Evolutionary conservation across 768 basidiomycete genomes (phyloP).

Genomic region (Pulveroboletus ravenelii): DNA sequence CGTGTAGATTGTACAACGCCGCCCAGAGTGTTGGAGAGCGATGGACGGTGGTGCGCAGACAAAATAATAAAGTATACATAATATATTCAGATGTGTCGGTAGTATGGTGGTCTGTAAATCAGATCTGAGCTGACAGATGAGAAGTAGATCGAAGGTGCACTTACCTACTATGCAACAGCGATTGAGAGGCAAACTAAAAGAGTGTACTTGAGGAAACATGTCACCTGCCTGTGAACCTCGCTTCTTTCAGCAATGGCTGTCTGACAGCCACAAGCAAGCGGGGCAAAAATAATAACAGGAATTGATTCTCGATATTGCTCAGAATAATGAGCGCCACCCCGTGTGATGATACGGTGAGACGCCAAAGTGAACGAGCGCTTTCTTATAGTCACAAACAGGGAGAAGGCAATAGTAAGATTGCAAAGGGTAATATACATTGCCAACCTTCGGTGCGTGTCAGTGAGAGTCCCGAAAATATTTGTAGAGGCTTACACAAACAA

Average conservation of each 20-base stretch:
- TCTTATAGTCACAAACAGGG: slow-evolving; percentile 7
- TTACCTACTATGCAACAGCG: slow-evolving; percentile 13
- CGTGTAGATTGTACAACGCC: slow-evolving; percentile 65
- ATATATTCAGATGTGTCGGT: slow-evolving; percentile 2
- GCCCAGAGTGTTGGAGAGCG: slow-evolving; percentile 98
- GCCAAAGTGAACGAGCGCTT: slow-evolving; percentile 81
- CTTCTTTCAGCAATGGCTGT: slow-evolving; percentile 28
- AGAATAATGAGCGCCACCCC: slow-evolving; percentile 78
- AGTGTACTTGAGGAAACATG: slow-evolving; percentile 18
- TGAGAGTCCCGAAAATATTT: slow-evolving; percentile 15
- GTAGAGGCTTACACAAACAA: slow-evolving; percentile 34
- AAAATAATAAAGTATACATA: background rate
- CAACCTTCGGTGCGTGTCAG: slow-evolving; percentile 22
- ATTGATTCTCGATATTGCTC: slow-evolving; percentile 58
- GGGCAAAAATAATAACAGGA: slow-evolving; percentile 39
- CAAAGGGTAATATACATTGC: slow-evolving; percentile 33
- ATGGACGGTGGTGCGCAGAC: background rate
- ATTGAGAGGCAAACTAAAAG: background rate
- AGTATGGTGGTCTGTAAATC: background rate
- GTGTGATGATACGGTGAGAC: slow-evolving; percentile 55
- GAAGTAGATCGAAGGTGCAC: background rate
- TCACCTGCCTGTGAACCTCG: slow-evolving; percentile 52
- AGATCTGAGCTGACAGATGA: background rate
- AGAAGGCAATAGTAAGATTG: slow-evolving; percentile 25
- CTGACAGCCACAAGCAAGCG: slow-evolving; percentile 29